A percentile compares a stretch with the other conserved stretches of the same genome.
These are phyloP conservation scores for Lipomyces kockii DNA, from an alignment of 805 yeast species.

Conservation along the genomic window DNA sequence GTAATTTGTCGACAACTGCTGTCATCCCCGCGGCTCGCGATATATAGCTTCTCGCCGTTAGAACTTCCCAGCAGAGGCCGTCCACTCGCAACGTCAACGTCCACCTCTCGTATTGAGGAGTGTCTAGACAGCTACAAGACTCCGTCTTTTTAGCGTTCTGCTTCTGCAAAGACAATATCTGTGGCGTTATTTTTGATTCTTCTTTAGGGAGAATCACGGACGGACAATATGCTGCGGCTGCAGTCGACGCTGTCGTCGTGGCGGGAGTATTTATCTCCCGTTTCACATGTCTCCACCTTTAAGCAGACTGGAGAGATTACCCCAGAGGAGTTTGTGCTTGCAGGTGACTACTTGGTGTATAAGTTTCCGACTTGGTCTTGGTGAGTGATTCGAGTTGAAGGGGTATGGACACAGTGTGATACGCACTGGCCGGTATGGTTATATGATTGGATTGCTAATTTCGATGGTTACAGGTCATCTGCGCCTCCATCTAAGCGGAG, in stretches of 20 bases:
- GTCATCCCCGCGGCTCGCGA: background rate
- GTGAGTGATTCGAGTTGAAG: constrained; percentile 45
- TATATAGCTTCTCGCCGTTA: background rate
- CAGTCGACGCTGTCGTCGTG: constrained; percentile 74
- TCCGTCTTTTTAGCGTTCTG: background rate
- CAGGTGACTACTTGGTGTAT: constrained; percentile 90
- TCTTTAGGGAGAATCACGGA: background rate
- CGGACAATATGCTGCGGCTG: constrained; percentile 55
- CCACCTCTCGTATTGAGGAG: background rate
- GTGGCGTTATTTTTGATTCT: background rate
- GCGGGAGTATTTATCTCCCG: constrained; percentile 92
- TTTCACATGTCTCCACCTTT: constrained; percentile 84
- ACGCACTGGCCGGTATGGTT: background rate
- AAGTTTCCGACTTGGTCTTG: constrained; percentile 98
- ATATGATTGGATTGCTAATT: background rate
- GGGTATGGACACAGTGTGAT: background rate
- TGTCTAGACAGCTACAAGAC: background rate
- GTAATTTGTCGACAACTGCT: no score
- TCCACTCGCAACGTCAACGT: background rate
- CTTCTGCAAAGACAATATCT: background rate
- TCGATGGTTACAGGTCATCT: constrained; percentile 45
- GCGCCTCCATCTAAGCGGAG: constrained; percentile 59
- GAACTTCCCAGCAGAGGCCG: background rate
- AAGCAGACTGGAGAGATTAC: constrained; percentile 86
- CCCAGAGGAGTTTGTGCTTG: constrained; percentile 91